Evolutionary conservation across 768 basidiomycete species (phyloP), one percentile per base, ranked within the genome.

Genomic region (Serendipita indica): DNA sequence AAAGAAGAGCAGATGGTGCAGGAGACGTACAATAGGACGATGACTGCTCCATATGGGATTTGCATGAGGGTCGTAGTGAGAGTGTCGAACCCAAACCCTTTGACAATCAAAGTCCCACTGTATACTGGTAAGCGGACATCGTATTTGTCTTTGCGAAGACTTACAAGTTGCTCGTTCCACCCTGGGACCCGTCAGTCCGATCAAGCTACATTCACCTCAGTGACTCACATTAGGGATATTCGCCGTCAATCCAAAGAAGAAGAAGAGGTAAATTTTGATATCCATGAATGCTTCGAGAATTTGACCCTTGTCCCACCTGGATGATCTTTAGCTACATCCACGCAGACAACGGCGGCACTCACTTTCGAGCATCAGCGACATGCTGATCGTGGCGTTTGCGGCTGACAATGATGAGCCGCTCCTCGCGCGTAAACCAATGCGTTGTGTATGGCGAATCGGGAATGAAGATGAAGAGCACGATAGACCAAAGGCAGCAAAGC

Each of bases 291-390:
- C 62, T 60, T 71, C 70, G 33, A 58, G 65, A 58, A 70, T 60
- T 57, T 71, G 70, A 18, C 63, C 49, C 66, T 62, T 63, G 57
- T 69, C 69, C 70, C 62, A 54, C 69, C 70, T 6, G 68, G 69
- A 60, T 72, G 71, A 54, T 71, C 69, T 20, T 62, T 61, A 30
- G 68, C 49, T 57, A 69, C 60, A 6, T n/a, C n/a, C n/a, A n/a
- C n/a, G n/a, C n/a, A n/a, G n/a, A n/a, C n/a, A n/a, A n/a, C n/a
- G n/a, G n/a, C n/a, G n/a, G n/a, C n/a, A n/a, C n/a, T n/a, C n/a
- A n/a, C n/a, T n/a, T n/a, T n/a, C n/a, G n/a, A n/a, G n/a, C n/a
- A n/a, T n/a, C n/a, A n/a, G n/a, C n/a, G n/a, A n/a, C n/a, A n/a
- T n/a, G n/a, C n/a, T n/a, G n/a, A n/a, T n/a, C n/a, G n/a, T n/a